These are phyloP conservation scores for Tarenaya hassleriana DNA, from an alignment of 345 rosid genomes.

Conservation along the genomic window DNA sequence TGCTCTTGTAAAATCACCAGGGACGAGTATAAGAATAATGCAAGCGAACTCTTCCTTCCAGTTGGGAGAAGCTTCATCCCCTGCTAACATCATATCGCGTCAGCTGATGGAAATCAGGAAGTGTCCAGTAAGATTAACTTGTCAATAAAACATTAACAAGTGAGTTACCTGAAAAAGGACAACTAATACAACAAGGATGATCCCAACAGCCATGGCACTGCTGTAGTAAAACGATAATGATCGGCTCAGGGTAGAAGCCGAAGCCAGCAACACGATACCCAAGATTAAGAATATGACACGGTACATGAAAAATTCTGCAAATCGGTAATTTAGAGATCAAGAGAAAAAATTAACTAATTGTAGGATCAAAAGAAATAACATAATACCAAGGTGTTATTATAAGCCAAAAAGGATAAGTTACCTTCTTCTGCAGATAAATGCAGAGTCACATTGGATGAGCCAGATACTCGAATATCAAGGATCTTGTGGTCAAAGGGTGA, in stretches of 20 bases:
- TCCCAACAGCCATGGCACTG: slow-evolving; percentile 87
- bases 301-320: slow-evolving; percentile 53
- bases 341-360: slow-evolving; percentile 10
- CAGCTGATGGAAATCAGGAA: not conserved
- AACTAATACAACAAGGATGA: slow-evolving; percentile 75
- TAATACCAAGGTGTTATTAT: not conserved
- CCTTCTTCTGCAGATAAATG: slow-evolving; percentile 68
- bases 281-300: slow-evolving; percentile 56
- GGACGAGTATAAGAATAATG: slow-evolving; percentile 70
- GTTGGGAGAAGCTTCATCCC: slow-evolving; percentile 96
- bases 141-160: not conserved
- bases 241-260: slow-evolving; percentile 63
- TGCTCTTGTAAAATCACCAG: slow-evolving; percentile 43
- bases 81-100: slow-evolving; percentile 35
- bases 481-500: slow-evolving; percentile 85
- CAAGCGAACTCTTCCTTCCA: slow-evolving; percentile 74
- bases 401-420: slow-evolving; percentile 15
- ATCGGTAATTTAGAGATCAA: slow-evolving; percentile 9
- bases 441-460: slow-evolving; percentile 37
- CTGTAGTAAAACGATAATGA: slow-evolving; percentile 80
- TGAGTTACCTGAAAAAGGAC: slow-evolving; percentile 79
- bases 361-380: not conserved
- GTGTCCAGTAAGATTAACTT: too few species aligned
- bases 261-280: slow-evolving; percentile 55
- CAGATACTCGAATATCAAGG: slow-evolving; percentile 50